Evolutionary conservation across 495 filamentous ascomycete species (phyloP).

Genomic region (Hapsidospora chrysogenum): DNA sequence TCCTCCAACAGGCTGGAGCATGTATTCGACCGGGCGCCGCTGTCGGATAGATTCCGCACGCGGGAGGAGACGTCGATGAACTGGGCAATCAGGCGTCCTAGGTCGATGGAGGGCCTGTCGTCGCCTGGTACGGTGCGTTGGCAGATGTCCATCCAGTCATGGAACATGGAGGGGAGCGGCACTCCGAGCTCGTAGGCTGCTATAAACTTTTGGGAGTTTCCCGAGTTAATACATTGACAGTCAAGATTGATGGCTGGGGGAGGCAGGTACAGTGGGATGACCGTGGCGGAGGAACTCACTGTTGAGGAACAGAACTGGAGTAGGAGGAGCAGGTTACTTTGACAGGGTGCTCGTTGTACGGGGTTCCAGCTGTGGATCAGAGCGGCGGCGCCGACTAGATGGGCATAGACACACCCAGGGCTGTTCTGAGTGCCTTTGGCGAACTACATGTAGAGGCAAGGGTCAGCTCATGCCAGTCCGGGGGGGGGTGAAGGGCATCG

Average conservation of each 20-base stretch:
- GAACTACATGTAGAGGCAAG: slow-evolving; percentile 9
- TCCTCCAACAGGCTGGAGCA: slow-evolving; percentile 13
- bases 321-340: slow-evolving; percentile 16
- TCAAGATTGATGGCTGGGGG: too few species aligned
- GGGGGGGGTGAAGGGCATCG: background rate
- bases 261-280: too few species aligned
- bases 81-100: slow-evolving; percentile 14
- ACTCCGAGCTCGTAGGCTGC: slow-evolving; percentile 13
- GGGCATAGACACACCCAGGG: slow-evolving; percentile 19
- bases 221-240: too few species aligned
- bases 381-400: slow-evolving; percentile 27
- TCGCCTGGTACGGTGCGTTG: slow-evolving; percentile 8
- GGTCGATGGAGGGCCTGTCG: slow-evolving; percentile 13
- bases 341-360: slow-evolving; percentile 8
- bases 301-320: slow-evolving; percentile 27
- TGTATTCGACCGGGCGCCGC: slow-evolving; percentile 14
- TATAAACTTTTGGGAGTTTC: slow-evolving; percentile 12
- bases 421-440: slow-evolving; percentile 15
- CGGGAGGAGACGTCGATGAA: slow-evolving; percentile 16
- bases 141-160: slow-evolving; percentile 17
- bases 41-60: slow-evolving; percentile 12
- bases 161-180: slow-evolving; percentile 16
- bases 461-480: background rate
- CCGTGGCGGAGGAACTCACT: slow-evolving; percentile 13
- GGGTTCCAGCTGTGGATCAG: slow-evolving; percentile 18